phyloP scores from a whole-genome alignment of 1,284 basidiomycete species.

The Austroboletus niveus region DNA sequence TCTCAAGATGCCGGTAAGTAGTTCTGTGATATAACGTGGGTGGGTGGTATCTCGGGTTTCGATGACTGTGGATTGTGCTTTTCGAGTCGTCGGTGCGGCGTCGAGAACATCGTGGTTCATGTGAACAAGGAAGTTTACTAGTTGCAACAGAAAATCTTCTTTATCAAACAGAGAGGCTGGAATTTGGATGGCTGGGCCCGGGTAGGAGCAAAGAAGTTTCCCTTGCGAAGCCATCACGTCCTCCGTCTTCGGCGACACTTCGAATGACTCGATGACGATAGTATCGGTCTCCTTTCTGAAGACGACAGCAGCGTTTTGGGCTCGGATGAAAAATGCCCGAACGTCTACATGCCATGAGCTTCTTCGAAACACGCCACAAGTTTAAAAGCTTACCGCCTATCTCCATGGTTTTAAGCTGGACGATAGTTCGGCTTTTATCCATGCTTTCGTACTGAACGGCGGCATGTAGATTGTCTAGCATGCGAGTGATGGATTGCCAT shows the following conservation, averaged over 20 bases:
- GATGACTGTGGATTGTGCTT: constrained; percentile 9
- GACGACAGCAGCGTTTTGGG: not conserved
- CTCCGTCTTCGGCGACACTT: not conserved
- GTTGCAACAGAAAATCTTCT: not conserved
- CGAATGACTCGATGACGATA: not conserved
- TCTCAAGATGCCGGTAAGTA: constrained; percentile 35
- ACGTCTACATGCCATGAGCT: not conserved
- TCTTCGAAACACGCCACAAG: not conserved
- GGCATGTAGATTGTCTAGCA: constrained; percentile 9
- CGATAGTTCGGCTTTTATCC: not conserved
- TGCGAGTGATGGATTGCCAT: constrained; percentile 7
- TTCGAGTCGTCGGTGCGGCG: not conserved
- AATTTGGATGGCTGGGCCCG: not conserved
- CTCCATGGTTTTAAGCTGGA: constrained; percentile 14
- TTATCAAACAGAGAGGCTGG: not conserved
- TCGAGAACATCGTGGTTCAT: constrained; percentile 28
- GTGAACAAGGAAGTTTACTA: constrained; percentile 29
- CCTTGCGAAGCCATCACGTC: not conserved
- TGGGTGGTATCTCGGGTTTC: constrained; percentile 31
- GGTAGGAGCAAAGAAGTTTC: not conserved
- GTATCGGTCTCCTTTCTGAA: not conserved
- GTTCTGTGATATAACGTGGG: constrained; percentile 36
- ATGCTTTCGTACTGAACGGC: not conserved
- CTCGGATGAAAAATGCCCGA: not conserved
- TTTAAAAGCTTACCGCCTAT: constrained; percentile 12